Evolutionary conservation across 768 basidiomycete genomes (phyloP), one percentile per base, ranked within the genome.

Genomic region (Leccinum subtestaceum): DNA sequence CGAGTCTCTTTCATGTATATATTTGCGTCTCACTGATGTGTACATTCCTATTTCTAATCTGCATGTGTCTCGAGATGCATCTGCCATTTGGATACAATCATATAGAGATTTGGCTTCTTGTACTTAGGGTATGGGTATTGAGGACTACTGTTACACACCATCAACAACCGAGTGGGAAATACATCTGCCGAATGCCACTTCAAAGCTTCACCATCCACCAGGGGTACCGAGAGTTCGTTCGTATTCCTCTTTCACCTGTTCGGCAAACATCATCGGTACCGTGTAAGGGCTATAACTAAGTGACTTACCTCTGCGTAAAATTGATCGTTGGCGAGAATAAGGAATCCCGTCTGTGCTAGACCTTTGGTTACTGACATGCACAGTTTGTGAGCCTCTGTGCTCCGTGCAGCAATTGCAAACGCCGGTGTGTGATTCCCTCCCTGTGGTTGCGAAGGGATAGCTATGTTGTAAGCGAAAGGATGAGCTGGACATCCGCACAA

Each of bases 361-460:
- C 80, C 85, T 63, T 86, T 88, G 32, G 82, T 77, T 29, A 84
- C 74, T 8, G 71, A 67, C 69, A 92, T 79, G 31, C 83, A 83
- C 21, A 78, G 77, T 48, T 77, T 76, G 65, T 91, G 90, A 13
- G 90, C 90, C 60, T 83, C 82, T 43, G 74, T 66, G 46, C 80
- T 84, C 29, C 77, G 76, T 27, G 88, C 85, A 25, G 90, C 78
- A 54, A 75, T 72, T 21, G 86, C 75, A 69, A 91, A 92, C 4
- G 77, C 81, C 10, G 83, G 77, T 1, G 90, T 90, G 65, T 92
- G 90, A 65, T 92, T 92, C n/a, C 85, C 86, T 45, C 88, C 89
- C 53, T 81, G 75, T 7, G 83, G 81, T 61, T 77, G 75, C 6
- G 88, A 88, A n/a, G 89, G 89, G 55, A 92, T 90, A 29, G 84